Base-by-base conservation (phyloP, 768 basidiomycete species). In the Xanthoconium purpureum region DNA sequence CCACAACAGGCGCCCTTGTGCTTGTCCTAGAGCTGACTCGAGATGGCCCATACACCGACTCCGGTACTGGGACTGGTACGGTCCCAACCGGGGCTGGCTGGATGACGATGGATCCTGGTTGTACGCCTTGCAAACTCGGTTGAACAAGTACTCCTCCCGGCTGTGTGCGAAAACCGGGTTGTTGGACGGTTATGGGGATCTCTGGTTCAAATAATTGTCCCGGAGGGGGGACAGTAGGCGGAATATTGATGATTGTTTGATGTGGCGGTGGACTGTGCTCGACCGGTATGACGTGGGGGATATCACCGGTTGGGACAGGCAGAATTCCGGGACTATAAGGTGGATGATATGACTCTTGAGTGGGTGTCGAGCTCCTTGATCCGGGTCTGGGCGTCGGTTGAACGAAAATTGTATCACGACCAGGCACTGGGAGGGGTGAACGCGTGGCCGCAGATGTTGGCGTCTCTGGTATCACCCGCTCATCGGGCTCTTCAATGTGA, bases 351-450 rank as follows among this genome's bases (percentile, higher is more conserved):
- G 69, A 56, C n/a, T 52, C 58, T 24, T 71, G 67, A 11, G 67
- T 70, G 8, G 64, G 54, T 14, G 68, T 71, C 33, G 69, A 71
- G 44, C 39, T 54, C 28, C 53, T 54, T 15, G 68, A 68, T 17
- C 57, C 66, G 10, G 2, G 55, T 10, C 28, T 52, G 3, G 15
- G 48, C 18, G 59, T 56, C 33, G 50, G 64, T 30, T 56, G 56
- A 39, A 72, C 20, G n/a, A 55, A 8, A 17, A 64, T 38, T 1
- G 57, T 55, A 24, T 39, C 59, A 5, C 46, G 65, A 8, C 43
- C 57, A 20, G 50, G 69, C 5, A 70, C 53, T 14, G 59, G 67
- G n/a, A 68, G 43, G 2, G 66, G 57, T 46, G 59, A 61, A 13
- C 49, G 51, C 15, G 55, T 52, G 9, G 4, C n/a, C n/a, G n/a